Conservation (phyloP, 176 grass and related monocot genomes). For the Secale cereale region DNA sequence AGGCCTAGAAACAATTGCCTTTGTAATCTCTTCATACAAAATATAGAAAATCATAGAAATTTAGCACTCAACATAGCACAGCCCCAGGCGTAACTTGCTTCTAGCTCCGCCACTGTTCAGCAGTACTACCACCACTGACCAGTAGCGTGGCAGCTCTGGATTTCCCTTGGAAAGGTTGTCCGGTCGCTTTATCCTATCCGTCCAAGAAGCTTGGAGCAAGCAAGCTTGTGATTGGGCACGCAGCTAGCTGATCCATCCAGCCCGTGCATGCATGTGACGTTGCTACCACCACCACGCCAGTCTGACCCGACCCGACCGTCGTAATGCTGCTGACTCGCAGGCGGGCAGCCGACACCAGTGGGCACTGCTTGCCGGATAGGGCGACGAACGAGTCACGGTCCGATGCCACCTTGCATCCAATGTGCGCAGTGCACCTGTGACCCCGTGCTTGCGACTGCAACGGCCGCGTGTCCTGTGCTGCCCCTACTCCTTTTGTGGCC, state of each 20-base stretch:
- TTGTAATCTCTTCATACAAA: too few species aligned
- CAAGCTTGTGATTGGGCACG: background rate
- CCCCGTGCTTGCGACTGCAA: background rate
- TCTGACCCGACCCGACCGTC: background rate
- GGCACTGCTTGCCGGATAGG: background rate
- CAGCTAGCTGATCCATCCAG: background rate
- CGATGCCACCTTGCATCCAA: background rate
- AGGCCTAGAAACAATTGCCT: too few species aligned
- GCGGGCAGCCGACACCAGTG: background rate
- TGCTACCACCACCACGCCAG: background rate
- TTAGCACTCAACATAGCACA: too few species aligned
- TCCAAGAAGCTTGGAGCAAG: slow-evolving; percentile 30
- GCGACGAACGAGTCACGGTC: background rate
- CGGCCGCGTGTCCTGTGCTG: background rate
- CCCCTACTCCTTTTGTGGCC: background rate
- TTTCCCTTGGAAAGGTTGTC: too few species aligned
- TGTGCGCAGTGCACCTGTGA: background rate
- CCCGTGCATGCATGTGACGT: background rate
- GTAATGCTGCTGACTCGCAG: background rate
- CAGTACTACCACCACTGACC: background rate
- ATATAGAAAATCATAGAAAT: too few species aligned
- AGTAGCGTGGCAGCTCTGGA: background rate
- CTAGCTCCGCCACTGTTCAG: too few species aligned
- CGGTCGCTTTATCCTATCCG: slow-evolving; percentile 21
- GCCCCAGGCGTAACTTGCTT: too few species aligned